Evolutionary conservation across 495 filamentous ascomycete genomes (phyloP), one percentile per base, ranked within the genome.

Genomic region (Neurospora intermedia): DNA sequence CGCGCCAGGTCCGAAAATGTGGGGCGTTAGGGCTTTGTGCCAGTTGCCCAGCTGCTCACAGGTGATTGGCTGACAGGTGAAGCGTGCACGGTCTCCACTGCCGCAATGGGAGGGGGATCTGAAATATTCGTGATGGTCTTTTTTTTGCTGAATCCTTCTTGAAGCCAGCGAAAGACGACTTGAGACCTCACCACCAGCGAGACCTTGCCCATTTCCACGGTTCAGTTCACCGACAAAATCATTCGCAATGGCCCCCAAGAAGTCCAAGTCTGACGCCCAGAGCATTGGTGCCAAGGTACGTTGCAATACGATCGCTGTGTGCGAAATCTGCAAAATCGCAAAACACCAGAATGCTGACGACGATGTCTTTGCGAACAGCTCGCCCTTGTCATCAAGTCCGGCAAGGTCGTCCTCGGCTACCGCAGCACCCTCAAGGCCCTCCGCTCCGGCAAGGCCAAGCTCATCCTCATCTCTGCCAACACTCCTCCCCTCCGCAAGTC

Each of bases 381-480:
- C 76, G 93, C 92, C 80, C 90, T 97, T 84, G 94, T 97, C 74
- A 96, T 98, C 92, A 98, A 97, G 89, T 92, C 90, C 74, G 94
- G 94, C 78, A 97, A 97, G 87, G 91, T 80, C 72, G 78, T 80
- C 39, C 75, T 97, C 76, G 96, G 96, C 77, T 96, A 96, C 89
- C 94, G 96, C 85, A 94, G 92, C 74, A 97, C 94, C 80, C 91
- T 98, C 83, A 99, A 99, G 91, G 90, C 89, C 72, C 91, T 99
- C 78, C 94, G 96, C 80, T 90, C 89, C 71, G 91, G 92, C 80
- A 94, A 94, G 85, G 90, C 90, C 77, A 91, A 91, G 88, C 85
- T 91, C 40, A 88, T 91, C 78, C 87, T 97, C 41, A 80, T 80
- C 48, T 91, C 93, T 74, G 93, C 92, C 85, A 98, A 99, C 88